Conservation (phyloP, 345 rosid species). For the Citrus unshiu region DNA sequence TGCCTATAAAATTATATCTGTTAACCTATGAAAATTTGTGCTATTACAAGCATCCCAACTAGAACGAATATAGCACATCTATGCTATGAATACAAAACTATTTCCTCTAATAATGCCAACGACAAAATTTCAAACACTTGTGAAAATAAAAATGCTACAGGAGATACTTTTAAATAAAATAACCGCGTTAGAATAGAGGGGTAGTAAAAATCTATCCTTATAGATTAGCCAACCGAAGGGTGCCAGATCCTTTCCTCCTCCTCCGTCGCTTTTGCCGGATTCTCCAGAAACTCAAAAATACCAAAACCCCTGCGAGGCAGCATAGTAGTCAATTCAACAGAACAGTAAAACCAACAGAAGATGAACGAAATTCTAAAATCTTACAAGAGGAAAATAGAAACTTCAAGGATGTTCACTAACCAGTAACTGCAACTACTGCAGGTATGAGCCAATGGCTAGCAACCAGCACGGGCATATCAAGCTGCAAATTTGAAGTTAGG, state of each 20-base stretch:
- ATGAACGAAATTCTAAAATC: background rate
- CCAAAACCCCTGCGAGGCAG: slow-evolving; percentile 48
- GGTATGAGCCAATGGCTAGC: slow-evolving; percentile 81
- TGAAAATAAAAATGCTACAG: slow-evolving; percentile 5
- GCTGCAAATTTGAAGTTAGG: slow-evolving; percentile 34
- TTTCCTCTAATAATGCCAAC: slow-evolving; percentile 1
- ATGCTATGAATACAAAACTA: slow-evolving; percentile 12
- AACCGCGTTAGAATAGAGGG: background rate
- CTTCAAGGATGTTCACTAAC: slow-evolving; percentile 33
- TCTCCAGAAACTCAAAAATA: slow-evolving; percentile 73
- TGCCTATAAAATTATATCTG: background rate
- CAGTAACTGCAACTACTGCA: slow-evolving; percentile 57
- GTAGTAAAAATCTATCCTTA: slow-evolving; percentile 5
- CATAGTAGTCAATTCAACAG: slow-evolving; percentile 1
- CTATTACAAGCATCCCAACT: slow-evolving; percentile 18
- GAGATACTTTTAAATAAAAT: background rate
- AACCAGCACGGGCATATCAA: slow-evolving; percentile 66
- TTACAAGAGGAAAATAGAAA: background rate
- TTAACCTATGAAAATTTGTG: slow-evolving; percentile 17
- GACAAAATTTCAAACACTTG: background rate
- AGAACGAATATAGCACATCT: slow-evolving; percentile 8
- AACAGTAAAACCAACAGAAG: background rate
- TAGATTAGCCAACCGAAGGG: slow-evolving; percentile 45
- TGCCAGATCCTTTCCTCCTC: slow-evolving; percentile 61
- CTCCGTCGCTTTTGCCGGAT: slow-evolving; percentile 70